phyloP scores from a whole-genome alignment of 2,329 filamentous ascomycete species.

The Nectriaceae sp. region DNA sequence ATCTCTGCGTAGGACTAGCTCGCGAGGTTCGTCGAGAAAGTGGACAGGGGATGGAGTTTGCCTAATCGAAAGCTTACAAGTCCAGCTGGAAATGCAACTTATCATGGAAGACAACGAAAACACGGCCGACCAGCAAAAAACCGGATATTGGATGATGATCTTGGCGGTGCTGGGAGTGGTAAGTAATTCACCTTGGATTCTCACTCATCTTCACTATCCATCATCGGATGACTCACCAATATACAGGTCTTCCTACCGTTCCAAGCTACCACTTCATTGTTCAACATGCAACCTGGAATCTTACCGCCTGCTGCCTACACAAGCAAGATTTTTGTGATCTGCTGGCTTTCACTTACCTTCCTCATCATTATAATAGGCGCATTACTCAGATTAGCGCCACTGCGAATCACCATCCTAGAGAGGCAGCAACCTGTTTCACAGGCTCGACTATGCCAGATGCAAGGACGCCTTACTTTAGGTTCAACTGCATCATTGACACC shows the following conservation, averaged over 20 bases:
- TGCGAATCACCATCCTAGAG: not conserved
- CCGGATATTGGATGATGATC: not conserved
- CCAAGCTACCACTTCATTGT: not conserved
- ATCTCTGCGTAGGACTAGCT: slow-evolving; percentile 1
- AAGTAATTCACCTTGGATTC: no score
- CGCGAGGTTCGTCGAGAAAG: slow-evolving; percentile 3
- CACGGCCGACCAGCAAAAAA: slow-evolving; percentile 1
- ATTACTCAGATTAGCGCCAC: not conserved
- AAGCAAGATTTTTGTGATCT: not conserved
- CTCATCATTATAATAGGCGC: not conserved
- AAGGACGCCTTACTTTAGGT: not conserved
- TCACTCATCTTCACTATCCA: no score
- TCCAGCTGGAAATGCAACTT: slow-evolving; percentile 6
- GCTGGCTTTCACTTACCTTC: not conserved
- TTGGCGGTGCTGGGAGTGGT: not conserved
- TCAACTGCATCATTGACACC: not conserved
- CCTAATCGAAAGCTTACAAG: not conserved
- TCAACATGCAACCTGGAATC: not conserved
- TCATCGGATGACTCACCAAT: not conserved
- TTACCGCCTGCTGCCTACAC: not conserved
- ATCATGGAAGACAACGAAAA: slow-evolving; percentile 3
- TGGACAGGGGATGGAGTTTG: not conserved
- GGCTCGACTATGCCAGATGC: not conserved
- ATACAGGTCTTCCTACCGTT: not conserved
- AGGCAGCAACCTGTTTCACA: not conserved